A percentile compares a stretch with the other conserved stretches of the same genome.
Evolutionary conservation across 139 green algal genomes (phyloP).

Genomic region (Klebsormidium nitens): DNA sequence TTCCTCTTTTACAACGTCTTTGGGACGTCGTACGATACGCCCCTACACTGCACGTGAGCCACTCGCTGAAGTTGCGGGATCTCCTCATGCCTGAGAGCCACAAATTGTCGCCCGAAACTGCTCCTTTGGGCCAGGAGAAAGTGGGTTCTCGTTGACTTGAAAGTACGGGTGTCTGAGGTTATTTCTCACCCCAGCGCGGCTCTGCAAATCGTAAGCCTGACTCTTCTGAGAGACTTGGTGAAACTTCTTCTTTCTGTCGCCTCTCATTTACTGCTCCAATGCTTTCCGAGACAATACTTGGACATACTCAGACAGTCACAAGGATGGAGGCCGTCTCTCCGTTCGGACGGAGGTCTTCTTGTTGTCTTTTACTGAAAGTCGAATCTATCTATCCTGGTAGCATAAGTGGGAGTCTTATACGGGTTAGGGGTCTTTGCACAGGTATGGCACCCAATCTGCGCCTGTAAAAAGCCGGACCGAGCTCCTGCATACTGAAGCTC

Average conservation of each 20-base stretch:
- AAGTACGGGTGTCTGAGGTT: too few species aligned
- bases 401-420: too few species aligned
- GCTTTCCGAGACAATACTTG: too few species aligned
- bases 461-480: conserved; percentile 21
- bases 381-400: too few species aligned
- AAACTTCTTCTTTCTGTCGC: too few species aligned
- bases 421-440: too few species aligned
- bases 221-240: too few species aligned
- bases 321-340: too few species aligned
- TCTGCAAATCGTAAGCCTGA: not conserved
- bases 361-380: not conserved
- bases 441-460: conserved; percentile 9
- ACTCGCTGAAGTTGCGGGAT: not conserved
- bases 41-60: conserved; percentile 3
- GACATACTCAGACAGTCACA: too few species aligned
- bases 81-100: not conserved
- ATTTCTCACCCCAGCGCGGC: not conserved
- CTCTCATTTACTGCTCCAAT: too few species aligned
- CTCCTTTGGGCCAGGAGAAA: not conserved
- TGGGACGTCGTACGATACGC: conserved; percentile 14
- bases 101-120: not conserved
- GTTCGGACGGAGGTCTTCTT: too few species aligned
- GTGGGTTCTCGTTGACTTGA: too few species aligned
- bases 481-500: conserved; percentile 27
- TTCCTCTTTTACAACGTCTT: conserved; percentile 21